Evolutionary conservation across 305 asterid species (phyloP), one percentile per base, ranked within the genome.

Genomic region (Solanum hybrid): DNA sequence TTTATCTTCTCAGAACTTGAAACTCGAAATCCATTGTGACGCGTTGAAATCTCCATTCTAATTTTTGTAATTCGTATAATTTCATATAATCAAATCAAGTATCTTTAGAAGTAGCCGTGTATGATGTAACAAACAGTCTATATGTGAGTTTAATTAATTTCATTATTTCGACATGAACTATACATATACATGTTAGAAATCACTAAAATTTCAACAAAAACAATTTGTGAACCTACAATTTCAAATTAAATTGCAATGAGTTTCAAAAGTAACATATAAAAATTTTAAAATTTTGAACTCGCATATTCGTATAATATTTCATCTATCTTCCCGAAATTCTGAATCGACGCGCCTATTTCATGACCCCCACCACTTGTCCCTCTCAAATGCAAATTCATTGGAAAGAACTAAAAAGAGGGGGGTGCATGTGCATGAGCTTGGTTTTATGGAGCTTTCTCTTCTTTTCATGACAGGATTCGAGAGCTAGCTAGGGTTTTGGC

Each of bases 351-450:
- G 5, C 22, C 26, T 17, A 16, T 29, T 27, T 16, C 3, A 2
- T 12, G 20, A 14, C 87, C 73, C 66, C 38, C 86, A 29, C 73
- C 73, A 84, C 42, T 84, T 51, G 75, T 10, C 75, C 42, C 42
- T 84, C 46, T 31, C 40, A 32, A 51, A 40, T 84, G 40, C 6
- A 84, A 46, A 51, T 51, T 84, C 73, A 46, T 29, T 84, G 75
- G 31, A 66, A 89, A 90, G 42, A 4, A 56, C 69, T 56, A 56
- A 56, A 22, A 56, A 85, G 79, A 90, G 88, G 82, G 0, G 51
- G 51, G 6, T 77, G 93, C 92, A 91, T 93, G 94, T 91, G 94
- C 87, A 91, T 71, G 73, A 79, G 88, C 89, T 92, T 90, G 90
- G 91, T 90, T 90, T 89, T 89, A 91, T 81, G 90, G 87, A 46